Evolutionary conservation across 139 green algal genomes (phyloP), one percentile per base, ranked within the genome.

Genomic region (Chlorella sp.): DNA sequence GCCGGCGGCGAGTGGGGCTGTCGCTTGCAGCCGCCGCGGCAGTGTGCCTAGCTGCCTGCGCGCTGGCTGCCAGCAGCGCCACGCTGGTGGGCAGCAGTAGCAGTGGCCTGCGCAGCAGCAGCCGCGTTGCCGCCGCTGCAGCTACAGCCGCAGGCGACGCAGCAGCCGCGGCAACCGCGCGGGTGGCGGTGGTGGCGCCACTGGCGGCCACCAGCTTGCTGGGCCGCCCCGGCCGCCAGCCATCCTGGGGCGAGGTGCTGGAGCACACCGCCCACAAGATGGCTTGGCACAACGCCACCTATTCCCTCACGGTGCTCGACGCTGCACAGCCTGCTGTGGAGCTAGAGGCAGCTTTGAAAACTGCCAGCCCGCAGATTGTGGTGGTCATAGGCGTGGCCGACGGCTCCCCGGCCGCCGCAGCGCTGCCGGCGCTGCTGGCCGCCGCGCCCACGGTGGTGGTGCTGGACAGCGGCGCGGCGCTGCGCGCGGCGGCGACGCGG

Each of bases 261-360:
- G 31, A 67, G 14, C 90, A 94, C 75, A 87, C 85, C 8, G 81
- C 80, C 4, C 69, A 85, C 64, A 74, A 85, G 0, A 59, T 94
- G 27, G 31, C 73, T 27, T 92, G 85, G 86, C 65, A 60, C 9
- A 79, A 93, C 35, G 67, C 73, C 3, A 1, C 60, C 17, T 90
- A 87, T 73, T 62, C 76, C 23, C 76, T 91, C 14, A 63, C 41
- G 19, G 14, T 60, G 12, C 56, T 35, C 8, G 66, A 64, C 29
- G 38, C 42, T 29, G 21, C 41, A 35, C 43, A 45, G 31, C 27
- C 38, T 65, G 48, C n/a, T 35, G 36, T 8, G 5, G 7, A 33
- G 36, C 8, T 36, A 42, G 8, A 9, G 0, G 36, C 59, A 0
- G 60, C 72, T 12, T 12, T 72, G 38, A 38, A 45, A 4, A n/a